Conservation (phyloP, 352 stramenopile species). For the Globisporangium spiculum region DNA sequence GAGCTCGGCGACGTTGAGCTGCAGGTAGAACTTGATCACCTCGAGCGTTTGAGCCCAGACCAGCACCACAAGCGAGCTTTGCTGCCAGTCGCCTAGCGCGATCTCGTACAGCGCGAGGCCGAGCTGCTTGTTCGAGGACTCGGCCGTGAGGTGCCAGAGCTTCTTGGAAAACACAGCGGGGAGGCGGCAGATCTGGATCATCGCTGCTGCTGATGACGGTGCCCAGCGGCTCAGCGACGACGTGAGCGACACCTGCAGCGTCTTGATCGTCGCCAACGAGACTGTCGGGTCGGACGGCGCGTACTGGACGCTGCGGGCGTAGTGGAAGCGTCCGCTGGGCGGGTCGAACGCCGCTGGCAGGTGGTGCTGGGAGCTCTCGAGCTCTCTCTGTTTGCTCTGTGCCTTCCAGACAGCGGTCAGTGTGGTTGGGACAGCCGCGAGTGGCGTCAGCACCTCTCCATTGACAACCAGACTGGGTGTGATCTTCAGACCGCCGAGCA, state of each 20-base stretch:
- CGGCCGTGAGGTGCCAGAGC: constrained; percentile 36
- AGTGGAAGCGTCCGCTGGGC: constrained; percentile 30
- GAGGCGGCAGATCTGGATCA: constrained; percentile 12
- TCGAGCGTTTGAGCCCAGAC: constrained; percentile 45
- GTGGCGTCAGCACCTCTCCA: constrained; percentile 24
- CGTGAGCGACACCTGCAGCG: constrained; percentile 24
- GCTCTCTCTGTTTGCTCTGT: constrained; percentile 12
- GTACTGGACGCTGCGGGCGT: constrained; percentile 34
- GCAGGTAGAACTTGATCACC: constrained; percentile 43
- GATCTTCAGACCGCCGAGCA: constrained; percentile 29
- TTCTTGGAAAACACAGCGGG: constrained; percentile 16
- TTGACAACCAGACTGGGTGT: constrained; percentile 37
- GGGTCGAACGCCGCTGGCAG: constrained; percentile 20
- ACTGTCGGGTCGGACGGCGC: constrained; percentile 21
- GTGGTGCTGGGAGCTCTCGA: background rate
- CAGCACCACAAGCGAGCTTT: constrained; percentile 47
- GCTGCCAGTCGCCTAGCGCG: constrained; percentile 29
- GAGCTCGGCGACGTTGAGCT: constrained; percentile 46
- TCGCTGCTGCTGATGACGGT: background rate
- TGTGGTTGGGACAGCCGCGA: constrained; percentile 15
- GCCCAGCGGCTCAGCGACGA: constrained; percentile 17
- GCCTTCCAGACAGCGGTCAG: constrained; percentile 19
- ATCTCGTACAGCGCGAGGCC: constrained; percentile 55
- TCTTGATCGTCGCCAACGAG: constrained; percentile 27
- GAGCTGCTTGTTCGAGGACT: constrained; percentile 33